Evolutionary conservation across 73 alveolate genomes (phyloP).

Genomic region (Symbiodinium natans): DNA sequence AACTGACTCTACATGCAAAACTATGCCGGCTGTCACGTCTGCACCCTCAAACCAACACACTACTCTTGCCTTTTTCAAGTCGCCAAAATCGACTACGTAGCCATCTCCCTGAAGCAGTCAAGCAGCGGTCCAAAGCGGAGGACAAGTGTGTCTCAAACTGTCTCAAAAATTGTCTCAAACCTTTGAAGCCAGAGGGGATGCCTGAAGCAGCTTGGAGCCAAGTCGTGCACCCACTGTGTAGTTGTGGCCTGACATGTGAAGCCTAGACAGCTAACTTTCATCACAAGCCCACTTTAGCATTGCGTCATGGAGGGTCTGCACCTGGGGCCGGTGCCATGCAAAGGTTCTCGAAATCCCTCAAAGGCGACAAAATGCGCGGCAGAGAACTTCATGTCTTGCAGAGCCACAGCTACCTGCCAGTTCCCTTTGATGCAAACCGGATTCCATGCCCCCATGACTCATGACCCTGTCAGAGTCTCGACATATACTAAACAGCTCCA

Average conservation of each 20-base stretch:
- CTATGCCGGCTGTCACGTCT: not conserved
- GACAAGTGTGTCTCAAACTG: too few species aligned
- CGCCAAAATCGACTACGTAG: conserved; percentile 88
- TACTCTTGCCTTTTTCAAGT: conserved; percentile 33
- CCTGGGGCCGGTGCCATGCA: conserved; percentile 53
- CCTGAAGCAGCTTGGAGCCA: conserved; percentile 18
- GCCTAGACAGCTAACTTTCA: not conserved
- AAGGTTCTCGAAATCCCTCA: conserved; percentile 72
- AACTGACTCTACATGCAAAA: not conserved
- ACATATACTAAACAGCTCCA: too few species aligned
- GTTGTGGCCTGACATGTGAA: conserved; percentile 43
- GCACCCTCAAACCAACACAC: not conserved
- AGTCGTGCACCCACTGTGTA: conserved; percentile 55
- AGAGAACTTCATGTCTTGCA: conserved; percentile 78
- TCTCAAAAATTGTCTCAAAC: too few species aligned
- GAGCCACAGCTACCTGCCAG: conserved; percentile 18
- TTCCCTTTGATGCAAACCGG: not conserved
- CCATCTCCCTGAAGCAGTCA: conserved; percentile 42
- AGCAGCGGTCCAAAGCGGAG: too few species aligned
- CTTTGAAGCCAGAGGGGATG: too few species aligned
- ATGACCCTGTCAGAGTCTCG: too few species aligned
- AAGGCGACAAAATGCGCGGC: conserved; percentile 94
- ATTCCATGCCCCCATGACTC: too few species aligned
- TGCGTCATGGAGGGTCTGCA: not conserved
- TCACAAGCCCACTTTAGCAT: not conserved